These are phyloP conservation scores for Thecaphora thlaspeos DNA, from an alignment of 1,284 basidiomycete genomes.

Conservation along the genomic window DNA sequence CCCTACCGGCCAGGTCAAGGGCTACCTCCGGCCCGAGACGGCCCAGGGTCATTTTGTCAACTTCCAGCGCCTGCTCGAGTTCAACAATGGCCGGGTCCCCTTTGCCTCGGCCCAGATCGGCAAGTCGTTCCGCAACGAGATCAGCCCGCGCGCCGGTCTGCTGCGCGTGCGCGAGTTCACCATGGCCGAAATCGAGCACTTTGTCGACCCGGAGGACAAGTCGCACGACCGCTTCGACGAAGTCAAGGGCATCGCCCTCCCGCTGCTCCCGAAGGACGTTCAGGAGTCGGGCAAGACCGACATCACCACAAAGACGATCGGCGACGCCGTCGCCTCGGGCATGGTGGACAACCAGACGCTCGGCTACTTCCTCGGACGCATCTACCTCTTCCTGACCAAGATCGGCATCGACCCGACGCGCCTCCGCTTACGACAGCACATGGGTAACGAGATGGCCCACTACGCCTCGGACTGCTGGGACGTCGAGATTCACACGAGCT, in stretches of 20 bases:
- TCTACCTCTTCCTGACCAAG: slow-evolving; percentile 83
- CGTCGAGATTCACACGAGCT: slow-evolving; percentile 91
- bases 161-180: slow-evolving; percentile 97
- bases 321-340: slow-evolving; percentile 79
- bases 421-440: slow-evolving; percentile 92
- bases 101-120: slow-evolving; percentile 98
- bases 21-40: slow-evolving; percentile 94
- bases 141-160: slow-evolving; percentile 91
- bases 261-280: slow-evolving; percentile 77
- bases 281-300: slow-evolving; percentile 76
- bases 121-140: slow-evolving; percentile 95
- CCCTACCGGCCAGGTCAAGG: slow-evolving; percentile 94
- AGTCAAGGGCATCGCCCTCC: slow-evolving; percentile 72
- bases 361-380: slow-evolving; percentile 93
- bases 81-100: slow-evolving; percentile 93
- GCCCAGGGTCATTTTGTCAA: slow-evolving; percentile 99
- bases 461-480: slow-evolving; percentile 99
- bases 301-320: slow-evolving; percentile 71
- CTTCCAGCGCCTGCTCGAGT: slow-evolving; percentile 93
- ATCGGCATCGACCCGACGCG: slow-evolving; percentile 86
- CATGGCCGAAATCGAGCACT: slow-evolving; percentile 99
- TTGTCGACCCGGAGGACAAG: slow-evolving; percentile 92
- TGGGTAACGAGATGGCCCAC: slow-evolving; percentile 98
- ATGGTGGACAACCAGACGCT: slow-evolving; percentile 95
- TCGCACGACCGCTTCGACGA: slow-evolving; percentile 79